Conservation (phyloP, 1,284 basidiomycete species). For the Sanguinoderma infundibulare region DNA sequence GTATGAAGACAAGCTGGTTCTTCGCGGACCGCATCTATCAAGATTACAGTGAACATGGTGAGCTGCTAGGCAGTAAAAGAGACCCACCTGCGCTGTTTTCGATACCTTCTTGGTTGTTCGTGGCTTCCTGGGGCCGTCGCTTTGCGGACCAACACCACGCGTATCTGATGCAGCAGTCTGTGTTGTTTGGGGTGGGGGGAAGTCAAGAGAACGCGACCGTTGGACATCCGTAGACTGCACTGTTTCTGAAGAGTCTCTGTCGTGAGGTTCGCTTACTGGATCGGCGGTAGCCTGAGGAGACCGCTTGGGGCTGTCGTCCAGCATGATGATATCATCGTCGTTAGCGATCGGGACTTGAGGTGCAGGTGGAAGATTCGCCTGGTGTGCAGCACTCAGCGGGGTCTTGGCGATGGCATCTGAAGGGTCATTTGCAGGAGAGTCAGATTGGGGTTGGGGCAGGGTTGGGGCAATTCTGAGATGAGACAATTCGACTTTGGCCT, state of each 20-base stretch:
- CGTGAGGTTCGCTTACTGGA: not conserved
- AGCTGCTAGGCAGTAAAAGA: too few species aligned
- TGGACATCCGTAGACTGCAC: too few species aligned
- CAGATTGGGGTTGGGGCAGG: not conserved
- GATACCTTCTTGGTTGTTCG: not conserved
- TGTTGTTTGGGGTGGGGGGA: not conserved
- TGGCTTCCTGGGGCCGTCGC: not conserved
- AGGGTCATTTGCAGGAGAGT: not conserved
- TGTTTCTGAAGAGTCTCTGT: not conserved
- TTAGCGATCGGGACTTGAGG: not conserved
- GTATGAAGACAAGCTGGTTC: not conserved
- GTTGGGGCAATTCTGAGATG: not conserved
- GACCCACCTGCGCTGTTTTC: not conserved
- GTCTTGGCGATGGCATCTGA: not conserved
- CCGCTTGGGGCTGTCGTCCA: not conserved
- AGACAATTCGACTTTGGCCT: conserved; percentile 5
- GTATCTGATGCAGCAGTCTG: not conserved
- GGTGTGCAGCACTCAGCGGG: not conserved
- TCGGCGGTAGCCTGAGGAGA: not conserved
- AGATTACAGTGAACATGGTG: not conserved
- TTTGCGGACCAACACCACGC: too few species aligned
- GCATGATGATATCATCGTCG: conserved; percentile 6
- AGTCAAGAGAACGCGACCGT: not conserved
- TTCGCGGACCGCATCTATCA: not conserved
- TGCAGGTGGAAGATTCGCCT: not conserved